Evolutionary conservation across 2,329 filamentous ascomycete species (phyloP).

Genomic region (Aspergillus ibericus): DNA sequence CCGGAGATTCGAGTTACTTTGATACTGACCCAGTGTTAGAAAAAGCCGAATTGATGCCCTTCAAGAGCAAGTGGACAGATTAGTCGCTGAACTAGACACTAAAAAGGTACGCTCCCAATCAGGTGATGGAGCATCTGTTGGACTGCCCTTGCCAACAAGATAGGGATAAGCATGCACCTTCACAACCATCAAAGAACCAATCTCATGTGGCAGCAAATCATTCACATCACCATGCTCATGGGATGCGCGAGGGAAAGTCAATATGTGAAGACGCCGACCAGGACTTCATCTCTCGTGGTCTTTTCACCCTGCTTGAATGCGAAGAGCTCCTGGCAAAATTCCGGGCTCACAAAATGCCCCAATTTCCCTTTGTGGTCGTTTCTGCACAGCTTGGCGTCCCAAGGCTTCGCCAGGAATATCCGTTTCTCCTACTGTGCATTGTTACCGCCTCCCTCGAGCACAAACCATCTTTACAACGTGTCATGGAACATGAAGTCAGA

Average conservation of each 20-base stretch:
- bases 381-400: background rate
- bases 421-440: slow-evolving; percentile 8
- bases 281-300: background rate
- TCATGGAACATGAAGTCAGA: background rate
- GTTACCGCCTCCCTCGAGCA: slow-evolving; percentile 1
- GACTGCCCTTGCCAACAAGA: background rate
- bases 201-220: background rate
- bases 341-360: slow-evolving; percentile 6
- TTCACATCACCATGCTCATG: background rate
- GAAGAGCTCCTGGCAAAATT: slow-evolving; percentile 1
- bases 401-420: background rate
- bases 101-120: background rate
- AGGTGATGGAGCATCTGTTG: background rate
- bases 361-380: slow-evolving; percentile 11
- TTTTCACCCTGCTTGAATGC: background rate
- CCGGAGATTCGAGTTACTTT: no score
- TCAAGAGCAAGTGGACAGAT: background rate
- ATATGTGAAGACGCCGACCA: background rate
- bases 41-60: background rate
- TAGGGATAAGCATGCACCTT: background rate
- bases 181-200: background rate
- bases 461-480: background rate
- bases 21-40: background rate
- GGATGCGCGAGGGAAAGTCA: background rate
- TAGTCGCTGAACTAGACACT: background rate